These are phyloP conservation scores for Ploettnerulaceae sp. DNA, from an alignment of 2,329 filamentous ascomycete genomes.

Conservation along the genomic window DNA sequence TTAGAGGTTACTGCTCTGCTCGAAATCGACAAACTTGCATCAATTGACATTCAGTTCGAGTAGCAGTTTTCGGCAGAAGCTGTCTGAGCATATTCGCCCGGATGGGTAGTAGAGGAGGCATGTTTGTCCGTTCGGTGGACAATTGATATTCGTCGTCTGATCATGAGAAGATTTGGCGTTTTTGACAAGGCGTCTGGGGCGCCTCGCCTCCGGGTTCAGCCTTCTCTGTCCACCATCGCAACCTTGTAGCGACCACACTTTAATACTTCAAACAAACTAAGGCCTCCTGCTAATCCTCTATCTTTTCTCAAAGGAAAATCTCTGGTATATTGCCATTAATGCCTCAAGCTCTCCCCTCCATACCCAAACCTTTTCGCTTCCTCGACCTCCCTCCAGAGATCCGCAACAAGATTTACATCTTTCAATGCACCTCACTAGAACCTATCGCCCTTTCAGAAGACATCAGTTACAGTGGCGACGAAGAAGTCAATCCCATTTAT, in stretches of 20 bases:
- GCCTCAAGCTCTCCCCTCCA: not conserved
- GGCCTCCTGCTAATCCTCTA: too few species aligned
- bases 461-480: too few species aligned
- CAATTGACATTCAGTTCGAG: conserved; percentile 13
- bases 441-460: too few species aligned
- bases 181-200: conserved; percentile 12
- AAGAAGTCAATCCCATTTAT: conserved; percentile 10
- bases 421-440: conserved; percentile 11
- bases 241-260: not conserved
- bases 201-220: conserved; percentile 16
- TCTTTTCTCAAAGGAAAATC: too few species aligned
- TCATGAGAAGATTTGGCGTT: conserved; percentile 10
- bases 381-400: conserved; percentile 31
- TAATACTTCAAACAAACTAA: not conserved
- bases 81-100: conserved; percentile 8
- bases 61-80: not conserved
- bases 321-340: too few species aligned
- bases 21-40: conserved; percentile 11
- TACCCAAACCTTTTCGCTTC: conserved; percentile 21
- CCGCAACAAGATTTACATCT: conserved; percentile 27
- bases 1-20: not conserved
- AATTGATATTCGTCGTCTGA: not conserved
- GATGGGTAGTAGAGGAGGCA: conserved; percentile 21
- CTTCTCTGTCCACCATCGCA: conserved; percentile 10
- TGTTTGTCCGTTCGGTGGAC: conserved; percentile 12